phyloP scores from a whole-genome alignment of 768 basidiomycete genomes.

The Mycena rebaudengoi region DNA sequence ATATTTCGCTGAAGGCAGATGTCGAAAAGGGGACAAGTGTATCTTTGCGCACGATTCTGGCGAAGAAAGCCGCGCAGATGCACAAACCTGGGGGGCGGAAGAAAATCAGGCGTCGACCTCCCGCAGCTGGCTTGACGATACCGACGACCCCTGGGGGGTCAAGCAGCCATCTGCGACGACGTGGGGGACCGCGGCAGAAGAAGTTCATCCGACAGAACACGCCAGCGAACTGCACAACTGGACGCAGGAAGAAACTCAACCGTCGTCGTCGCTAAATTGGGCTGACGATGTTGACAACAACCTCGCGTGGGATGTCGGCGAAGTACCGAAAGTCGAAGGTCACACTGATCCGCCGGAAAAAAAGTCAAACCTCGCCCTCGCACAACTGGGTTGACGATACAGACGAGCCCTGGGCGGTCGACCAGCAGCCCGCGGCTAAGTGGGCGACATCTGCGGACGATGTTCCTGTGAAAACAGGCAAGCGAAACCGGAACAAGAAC shows the following conservation, averaged over 20 bases:
- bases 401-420: too few relatives aligned
- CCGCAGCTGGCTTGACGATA: background rate
- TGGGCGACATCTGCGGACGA: too few relatives aligned
- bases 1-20: constrained; percentile 1
- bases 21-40: constrained; percentile 2
- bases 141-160: constrained; percentile 1
- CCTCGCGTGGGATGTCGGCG: background rate
- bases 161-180: background rate
- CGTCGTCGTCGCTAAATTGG: too few relatives aligned
- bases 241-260: too few relatives aligned
- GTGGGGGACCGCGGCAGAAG: too few relatives aligned
- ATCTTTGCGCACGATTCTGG: constrained; percentile 1
- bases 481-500: too few relatives aligned
- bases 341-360: background rate
- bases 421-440: background rate
- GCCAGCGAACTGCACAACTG: too few relatives aligned
- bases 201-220: too few relatives aligned
- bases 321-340: background rate
- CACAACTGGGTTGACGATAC: background rate
- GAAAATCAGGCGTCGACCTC: background rate
- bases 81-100: background rate
- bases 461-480: too few relatives aligned
- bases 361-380: background rate
- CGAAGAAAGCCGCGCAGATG: background rate
- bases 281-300: background rate